Evolutionary conservation across 768 basidiomycete species (phyloP), one percentile per base, ranked within the genome.

Genomic region (Lanmaoa pseudosensibilis): DNA sequence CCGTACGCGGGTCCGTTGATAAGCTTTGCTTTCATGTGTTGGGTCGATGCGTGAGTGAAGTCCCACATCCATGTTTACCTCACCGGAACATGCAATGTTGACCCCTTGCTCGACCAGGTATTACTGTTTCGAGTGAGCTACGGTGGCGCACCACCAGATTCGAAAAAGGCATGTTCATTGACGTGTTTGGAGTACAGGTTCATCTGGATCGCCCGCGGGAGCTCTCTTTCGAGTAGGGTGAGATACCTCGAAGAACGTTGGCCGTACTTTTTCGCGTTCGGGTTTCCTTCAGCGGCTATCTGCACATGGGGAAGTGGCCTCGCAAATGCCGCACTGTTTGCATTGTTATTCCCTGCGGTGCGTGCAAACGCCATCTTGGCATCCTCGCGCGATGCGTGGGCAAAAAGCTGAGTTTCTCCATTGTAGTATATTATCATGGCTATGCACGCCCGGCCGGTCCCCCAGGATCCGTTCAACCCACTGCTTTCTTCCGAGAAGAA

Each of bases 201-300:
- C 66, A 79, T 87, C 19, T 92, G 90, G 90, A 83, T 88, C 45
- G 82, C 89, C 10, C 83, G 86, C 15, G 89, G 89, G 2, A 64
- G 86, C 58, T 86, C 88, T 13, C 75, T 92, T 13, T 80, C 89
- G 2, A 74, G 81, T 15, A 77, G 91, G 52, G 82, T 93, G 45
- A 75, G 85, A 46, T 82, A 88, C 67, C 75, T 94, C 19, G 93
- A 95, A 73, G 90, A 93, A 71, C 82, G 92, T 40, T 95, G 93
- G 93, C 82, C 88, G 2, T 95, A 94, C 73, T 92, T 86, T 66
- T 80, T 93, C 56, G 88, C 88, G 5, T 95, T 93, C 60, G 93
- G 93, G 80, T 71, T 92, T 5, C 89, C 91, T 27, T 78, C 87
- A 4, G 84, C 91, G 2, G 79, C 78, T 0, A 73, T 92, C 19